phyloP scores from a whole-genome alignment of 2,329 filamentous ascomycete genomes.

The Lachnellula suecica region DNA sequence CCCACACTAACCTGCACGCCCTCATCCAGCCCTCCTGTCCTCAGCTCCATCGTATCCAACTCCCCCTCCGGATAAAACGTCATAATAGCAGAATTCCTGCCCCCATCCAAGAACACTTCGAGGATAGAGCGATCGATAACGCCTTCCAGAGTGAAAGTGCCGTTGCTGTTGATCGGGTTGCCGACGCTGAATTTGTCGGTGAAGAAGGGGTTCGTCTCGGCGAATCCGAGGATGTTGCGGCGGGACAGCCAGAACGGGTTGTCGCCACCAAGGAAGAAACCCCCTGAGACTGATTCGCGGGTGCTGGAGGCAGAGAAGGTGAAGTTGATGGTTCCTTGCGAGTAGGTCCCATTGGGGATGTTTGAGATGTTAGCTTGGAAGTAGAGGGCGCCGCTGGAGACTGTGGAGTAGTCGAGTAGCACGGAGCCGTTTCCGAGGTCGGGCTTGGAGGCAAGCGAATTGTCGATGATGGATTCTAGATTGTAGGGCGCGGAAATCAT shows the following conservation, averaged over 20 bases:
- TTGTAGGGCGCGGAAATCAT: constrained; percentile 51
- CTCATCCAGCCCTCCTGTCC: constrained; percentile 27
- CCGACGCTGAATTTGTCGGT: constrained; percentile 49
- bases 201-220: constrained; percentile 49
- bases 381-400: constrained; percentile 51
- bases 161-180: constrained; percentile 20
- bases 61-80: constrained; percentile 47
- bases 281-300: constrained; percentile 48
- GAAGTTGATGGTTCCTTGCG: constrained; percentile 44
- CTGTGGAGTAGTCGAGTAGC: constrained; percentile 47
- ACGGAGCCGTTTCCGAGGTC: constrained; percentile 48
- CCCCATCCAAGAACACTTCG: constrained; percentile 54
- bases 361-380: constrained; percentile 53
- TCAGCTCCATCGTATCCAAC: constrained; percentile 30
- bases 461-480: constrained; percentile 45
- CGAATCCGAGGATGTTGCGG: constrained; percentile 45
- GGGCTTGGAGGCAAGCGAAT: constrained; percentile 41
- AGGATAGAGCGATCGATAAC: constrained; percentile 54
- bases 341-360: constrained; percentile 28
- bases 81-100: constrained; percentile 47
- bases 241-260: constrained; percentile 51
- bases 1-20: constrained; percentile 27
- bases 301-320: constrained; percentile 50
- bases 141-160: constrained; percentile 39
- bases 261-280: constrained; percentile 48